phyloP scores from a whole-genome alignment of 768 basidiomycete genomes.

The Boletales sp. region DNA sequence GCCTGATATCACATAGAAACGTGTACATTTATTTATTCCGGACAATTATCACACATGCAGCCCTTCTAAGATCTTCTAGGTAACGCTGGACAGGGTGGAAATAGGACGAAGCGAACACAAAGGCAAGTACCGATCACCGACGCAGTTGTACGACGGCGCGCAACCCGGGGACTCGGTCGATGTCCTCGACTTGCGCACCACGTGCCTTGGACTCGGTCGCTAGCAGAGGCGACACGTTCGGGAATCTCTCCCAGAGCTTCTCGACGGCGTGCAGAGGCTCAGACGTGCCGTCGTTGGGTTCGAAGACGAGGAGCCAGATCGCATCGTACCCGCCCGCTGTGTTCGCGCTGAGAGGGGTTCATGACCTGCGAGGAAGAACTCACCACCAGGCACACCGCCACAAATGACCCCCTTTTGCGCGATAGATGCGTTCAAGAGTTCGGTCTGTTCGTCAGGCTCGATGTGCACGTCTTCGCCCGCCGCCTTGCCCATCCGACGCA shows the following conservation, averaged over 20 bases:
- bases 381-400: constrained; percentile 95
- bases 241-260: constrained; percentile 61
- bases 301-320: constrained; percentile 86
- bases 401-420: constrained; percentile 82
- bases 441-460: constrained; percentile 85
- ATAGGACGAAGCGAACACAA: background rate
- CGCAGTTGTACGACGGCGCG: constrained; percentile 32
- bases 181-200: constrained; percentile 61
- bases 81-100: background rate
- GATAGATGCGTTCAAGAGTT: constrained; percentile 74
- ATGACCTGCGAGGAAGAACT: background rate
- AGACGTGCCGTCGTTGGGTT: constrained; percentile 45
- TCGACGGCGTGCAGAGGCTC: constrained; percentile 62
- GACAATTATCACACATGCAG: background rate
- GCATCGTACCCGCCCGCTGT: constrained; percentile 97
- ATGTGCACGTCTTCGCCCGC: constrained; percentile 70
- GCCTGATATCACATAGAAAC: constrained; percentile 34
- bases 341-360: background rate
- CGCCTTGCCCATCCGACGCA: constrained; percentile 79
- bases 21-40: constrained; percentile 20
- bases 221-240: constrained; percentile 65
- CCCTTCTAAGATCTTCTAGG: constrained; percentile 9
- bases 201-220: constrained; percentile 65
- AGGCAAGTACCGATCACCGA: constrained; percentile 8
- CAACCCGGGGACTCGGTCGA: constrained; percentile 57